A percentile compares a stretch with the other conserved stretches of the same genome.
Conservation (phyloP, 208 protist genomes). For the Wallacemonas sp. region DNA sequence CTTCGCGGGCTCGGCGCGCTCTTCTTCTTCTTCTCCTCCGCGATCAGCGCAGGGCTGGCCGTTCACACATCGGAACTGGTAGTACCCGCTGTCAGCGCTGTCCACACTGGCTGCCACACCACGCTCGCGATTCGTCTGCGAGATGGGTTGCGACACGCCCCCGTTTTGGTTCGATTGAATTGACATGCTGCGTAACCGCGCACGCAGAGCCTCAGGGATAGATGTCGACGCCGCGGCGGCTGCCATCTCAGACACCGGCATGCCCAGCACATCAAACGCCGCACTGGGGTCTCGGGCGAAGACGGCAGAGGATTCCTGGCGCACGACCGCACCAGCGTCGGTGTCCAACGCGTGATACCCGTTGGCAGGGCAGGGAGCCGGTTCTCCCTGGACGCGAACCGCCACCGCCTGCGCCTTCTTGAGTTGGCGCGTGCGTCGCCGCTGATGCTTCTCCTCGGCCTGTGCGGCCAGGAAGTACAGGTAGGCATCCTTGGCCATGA, state of each 20-base stretch:
- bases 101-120: no score
- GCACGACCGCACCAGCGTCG: background rate
- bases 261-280: slow-evolving; percentile 4
- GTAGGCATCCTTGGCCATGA: slow-evolving; percentile 72
- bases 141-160: no score
- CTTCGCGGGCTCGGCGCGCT: no score
- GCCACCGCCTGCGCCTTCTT: background rate
- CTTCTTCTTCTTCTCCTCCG: no score
- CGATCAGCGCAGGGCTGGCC: no score
- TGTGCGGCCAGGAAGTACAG: slow-evolving; percentile 44
- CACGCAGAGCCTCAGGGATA: background rate
- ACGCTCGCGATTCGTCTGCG: no score
- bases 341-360: no score
- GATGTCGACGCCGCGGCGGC: no score
- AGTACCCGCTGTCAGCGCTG: slow-evolving; percentile 1
- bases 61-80: background rate
- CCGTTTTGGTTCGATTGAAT: slow-evolving; percentile 12
- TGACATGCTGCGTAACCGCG: slow-evolving; percentile 6
- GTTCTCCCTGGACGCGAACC: no score
- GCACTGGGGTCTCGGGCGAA: slow-evolving; percentile 7
- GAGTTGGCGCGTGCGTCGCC: background rate
- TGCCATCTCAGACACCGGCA: no score
- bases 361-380: no score
- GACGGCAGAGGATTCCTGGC: background rate
- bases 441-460: slow-evolving; percentile 12